Base-by-base conservation (phyloP, 371 early-diverging fungal species). In the Catenaria anguillulae region DNA sequence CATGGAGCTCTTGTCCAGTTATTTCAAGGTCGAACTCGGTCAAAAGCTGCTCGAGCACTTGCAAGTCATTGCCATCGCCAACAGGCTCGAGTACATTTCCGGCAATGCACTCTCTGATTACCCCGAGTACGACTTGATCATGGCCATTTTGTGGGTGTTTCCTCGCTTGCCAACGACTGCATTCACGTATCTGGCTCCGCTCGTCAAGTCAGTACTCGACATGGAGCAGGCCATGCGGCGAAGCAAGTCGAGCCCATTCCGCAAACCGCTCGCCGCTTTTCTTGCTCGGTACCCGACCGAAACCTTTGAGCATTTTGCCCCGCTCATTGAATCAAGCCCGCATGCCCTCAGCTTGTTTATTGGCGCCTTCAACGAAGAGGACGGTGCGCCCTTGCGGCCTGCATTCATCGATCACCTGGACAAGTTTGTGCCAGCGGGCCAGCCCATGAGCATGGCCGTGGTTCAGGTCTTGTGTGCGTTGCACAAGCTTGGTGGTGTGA, bases 1-100 rank as follows among this genome's bases (percentile, higher is more conserved):
- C 29, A 70, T 98, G 46, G 89, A 94, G 68, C 79, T 98, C 0
- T 68, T 98, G 65, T 91, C 92, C 35, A 92, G 87, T 70, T 98
- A 97, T 68, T 98, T 98, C 73, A 98, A 97, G 70, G 92, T 91
- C 17, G 97, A 98, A 66, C 94, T 98, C 42, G 98, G 99, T 33
- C 85, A 84, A 62, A 96, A 97, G 77, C 75, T 98, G n/a, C 65
- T 98, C 60, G 98, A 98, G 66, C 95, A 98, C 68, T 69, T 98
- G 58, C 81, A 84, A 33, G 81, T 83, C 62, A 94, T 93, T 95
- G 94, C 96, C 21, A 88, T 85, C 33, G 91, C 92, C 6, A 75
- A 77, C 26, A 76, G 86, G 43, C 71, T 96, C 10, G 85, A 88
- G 62, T 87, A 88, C 36, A 82, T 84, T 8, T 81, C 93, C 0